Evolutionary conservation across 78 protist species (phyloP), one percentile per base, ranked within the genome.

Genomic region (Polysphondylium violaceum): DNA sequence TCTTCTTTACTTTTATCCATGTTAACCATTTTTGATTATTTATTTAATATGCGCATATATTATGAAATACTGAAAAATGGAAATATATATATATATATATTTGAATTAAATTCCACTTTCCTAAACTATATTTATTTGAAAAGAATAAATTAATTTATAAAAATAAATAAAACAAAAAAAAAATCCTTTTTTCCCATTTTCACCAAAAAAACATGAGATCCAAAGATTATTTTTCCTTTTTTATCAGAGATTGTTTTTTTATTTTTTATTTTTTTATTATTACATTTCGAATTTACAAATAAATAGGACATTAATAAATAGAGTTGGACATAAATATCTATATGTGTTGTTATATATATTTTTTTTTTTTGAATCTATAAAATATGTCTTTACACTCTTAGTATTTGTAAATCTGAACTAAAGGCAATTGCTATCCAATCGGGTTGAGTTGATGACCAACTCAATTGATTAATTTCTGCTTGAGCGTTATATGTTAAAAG

Each of bases 371-470:
- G 21, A 27, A 7, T 56, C 25, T 56, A 27, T 56, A 27, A 27
- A 58, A 27, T 58, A 19, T 50, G 12, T 61, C 35, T 47, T 92
- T 76, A 93, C 31, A 93, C 96, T 43, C 85, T 75, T 69, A 93
- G n/a, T 27, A 77, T 87, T 74, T 97, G 97, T 69, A 95, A 40
- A 76, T 40, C 75, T 56, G 61, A 23, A 35, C 87, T 92, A 61
- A 88, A 87, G 35, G 96, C 58, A 41, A 96, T 93, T 33, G 97
- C 91, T n/a, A 98, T 87, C 99, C 99, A 98, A 65, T 97, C 97
- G 4, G 98, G 95, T 64, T 97, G 96, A 33, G 65, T 12, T 6
- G 87, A 27, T 14, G 98, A 95, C 99, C 99, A 98, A 55, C 74
- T 88, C 55, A 97, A 31, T 86, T 95, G 96, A 93, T 95, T 96